Evolutionary conservation across 2,329 filamentous ascomycete species (phyloP), one percentile per base, ranked within the genome.

Genomic region (Phoma sp.): DNA sequence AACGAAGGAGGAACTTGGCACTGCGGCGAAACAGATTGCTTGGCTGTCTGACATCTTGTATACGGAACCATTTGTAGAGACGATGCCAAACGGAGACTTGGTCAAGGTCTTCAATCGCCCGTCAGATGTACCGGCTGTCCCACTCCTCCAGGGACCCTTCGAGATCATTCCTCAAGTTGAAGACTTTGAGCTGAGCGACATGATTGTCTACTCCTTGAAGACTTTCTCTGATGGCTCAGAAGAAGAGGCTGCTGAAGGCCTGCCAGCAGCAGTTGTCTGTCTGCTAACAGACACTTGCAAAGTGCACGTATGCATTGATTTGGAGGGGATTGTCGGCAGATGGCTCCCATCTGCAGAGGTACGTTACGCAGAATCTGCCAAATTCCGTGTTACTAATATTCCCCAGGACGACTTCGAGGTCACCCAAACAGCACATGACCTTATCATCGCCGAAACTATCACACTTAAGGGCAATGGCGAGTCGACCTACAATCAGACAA

Each of bases 91-190:
- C 30, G 78, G 78, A 9, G 69, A 73, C 24, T 58, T 65, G 3
- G 72, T 78, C 22, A 82, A 86, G 62, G 77, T 86, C n/a, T 84
- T 84, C 58, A 74, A 73, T 11, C 80, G 85, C 29, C 86, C 86
- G 1, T 62, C 74, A 7, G 79, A 77, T 51, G 80, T 80, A 4
- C 81, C 83, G 32, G 75, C 82, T 0, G 80, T 87, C 42, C 84
- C 86, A 1, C 80, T 82, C 50, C 72, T 88, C 29, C 86, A 88
- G 69, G 86, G 86, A 0, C 86, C 86, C 0, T 88, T 87, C 69
- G 71, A 77, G 7, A 74, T 83, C 25, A 75, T 80, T 7, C 76
- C 81, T 3, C 79, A 79, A 0, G 79, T 81, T 6, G 75, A 82
- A 41, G 80, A 83, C 52, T 75, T 84, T 36, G 83, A 86, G 50